A percentile compares a stretch with the other conserved stretches of the same genome.
These are phyloP conservation scores for Sindora glabra DNA, from an alignment of 306 rosid species.

Conservation along the genomic window DNA sequence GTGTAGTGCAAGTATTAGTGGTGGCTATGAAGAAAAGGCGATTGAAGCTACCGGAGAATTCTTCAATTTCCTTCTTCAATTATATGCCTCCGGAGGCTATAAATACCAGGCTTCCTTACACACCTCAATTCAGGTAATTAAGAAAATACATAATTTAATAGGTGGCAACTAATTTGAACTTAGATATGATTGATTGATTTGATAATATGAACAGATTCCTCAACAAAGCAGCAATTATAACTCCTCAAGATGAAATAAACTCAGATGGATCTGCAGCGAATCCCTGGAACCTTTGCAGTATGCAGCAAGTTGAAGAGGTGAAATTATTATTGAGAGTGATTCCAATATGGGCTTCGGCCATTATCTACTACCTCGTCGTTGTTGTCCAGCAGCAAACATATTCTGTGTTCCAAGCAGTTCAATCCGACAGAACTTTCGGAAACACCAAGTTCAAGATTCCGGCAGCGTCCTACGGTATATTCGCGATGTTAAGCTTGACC, in stretches of 20 bases:
- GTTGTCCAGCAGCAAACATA: conserved; percentile 50
- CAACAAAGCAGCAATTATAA: conserved; percentile 73
- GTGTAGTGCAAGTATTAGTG: conserved; percentile 60
- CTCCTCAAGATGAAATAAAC: conserved; percentile 36
- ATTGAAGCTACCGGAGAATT: conserved; percentile 32
- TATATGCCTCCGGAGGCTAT: conserved; percentile 41
- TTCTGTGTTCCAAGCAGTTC: conserved; percentile 76
- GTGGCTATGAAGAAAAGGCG: conserved; percentile 54
- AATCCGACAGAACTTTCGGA: conserved; percentile 52
- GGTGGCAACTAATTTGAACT: neutral
- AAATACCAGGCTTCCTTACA: conserved; percentile 54
- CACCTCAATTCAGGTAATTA: conserved; percentile 87
- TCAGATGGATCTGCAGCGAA: conserved; percentile 62
- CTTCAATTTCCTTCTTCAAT: conserved; percentile 49
- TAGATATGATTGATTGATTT: too few relatives aligned
- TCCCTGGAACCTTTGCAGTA: conserved; percentile 71
- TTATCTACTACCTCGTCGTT: conserved; percentile 23
- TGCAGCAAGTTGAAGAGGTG: conserved; percentile 87
- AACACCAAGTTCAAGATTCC: conserved; percentile 50
- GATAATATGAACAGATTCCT: conserved; percentile 35
- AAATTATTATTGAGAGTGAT: conserved; percentile 63
- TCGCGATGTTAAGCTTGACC: conserved; percentile 59
- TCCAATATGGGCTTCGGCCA: conserved; percentile 57
- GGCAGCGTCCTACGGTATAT: conserved; percentile 49
- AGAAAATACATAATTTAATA: neutral